Percentiles rank a stretch among this genome's conserved stretches.
These are phyloP conservation scores for Parasitella parasitica DNA, from an alignment of 371 early-diverging fungal species.

Conservation along the genomic window DNA sequence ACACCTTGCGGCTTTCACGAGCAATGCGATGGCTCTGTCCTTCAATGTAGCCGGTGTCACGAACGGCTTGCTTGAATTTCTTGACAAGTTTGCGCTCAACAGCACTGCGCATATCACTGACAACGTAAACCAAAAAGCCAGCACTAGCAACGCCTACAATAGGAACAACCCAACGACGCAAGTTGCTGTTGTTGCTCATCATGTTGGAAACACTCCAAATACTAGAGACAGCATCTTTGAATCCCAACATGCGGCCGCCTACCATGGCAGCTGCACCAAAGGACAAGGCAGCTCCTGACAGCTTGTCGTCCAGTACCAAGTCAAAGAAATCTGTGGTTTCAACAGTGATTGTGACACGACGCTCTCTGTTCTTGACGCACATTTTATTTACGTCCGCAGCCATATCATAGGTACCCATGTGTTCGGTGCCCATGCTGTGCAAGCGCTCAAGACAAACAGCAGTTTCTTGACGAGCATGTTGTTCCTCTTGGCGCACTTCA, in stretches of 20 bases:
- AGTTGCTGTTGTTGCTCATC: constrained; percentile 31
- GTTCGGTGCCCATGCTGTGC: constrained; percentile 57
- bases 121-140: constrained; percentile 75
- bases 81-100: constrained; percentile 80
- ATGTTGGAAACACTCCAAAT: constrained; percentile 43
- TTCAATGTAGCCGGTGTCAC: constrained; percentile 65
- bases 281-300: constrained; percentile 47
- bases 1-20: constrained; percentile 70
- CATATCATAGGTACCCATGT: constrained; percentile 45
- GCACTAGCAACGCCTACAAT: constrained; percentile 59
- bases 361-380: constrained; percentile 41
- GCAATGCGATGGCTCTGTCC: constrained; percentile 72
- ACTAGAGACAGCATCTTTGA: constrained; percentile 45
- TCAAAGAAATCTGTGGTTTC: constrained; percentile 73
- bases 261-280: constrained; percentile 47
- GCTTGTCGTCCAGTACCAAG: constrained; percentile 56
- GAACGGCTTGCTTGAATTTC: constrained; percentile 72
- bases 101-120: constrained; percentile 81
- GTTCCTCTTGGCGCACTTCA: constrained; percentile 67
- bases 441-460: constrained; percentile 61
- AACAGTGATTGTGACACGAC: constrained; percentile 55
- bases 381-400: constrained; percentile 48
- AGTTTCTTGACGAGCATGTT: constrained; percentile 66
- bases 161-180: constrained; percentile 45
- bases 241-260: constrained; percentile 47